Evolutionary conservation across 441 rosid genomes (phyloP).

Genomic region (Oxalis stricta): DNA sequence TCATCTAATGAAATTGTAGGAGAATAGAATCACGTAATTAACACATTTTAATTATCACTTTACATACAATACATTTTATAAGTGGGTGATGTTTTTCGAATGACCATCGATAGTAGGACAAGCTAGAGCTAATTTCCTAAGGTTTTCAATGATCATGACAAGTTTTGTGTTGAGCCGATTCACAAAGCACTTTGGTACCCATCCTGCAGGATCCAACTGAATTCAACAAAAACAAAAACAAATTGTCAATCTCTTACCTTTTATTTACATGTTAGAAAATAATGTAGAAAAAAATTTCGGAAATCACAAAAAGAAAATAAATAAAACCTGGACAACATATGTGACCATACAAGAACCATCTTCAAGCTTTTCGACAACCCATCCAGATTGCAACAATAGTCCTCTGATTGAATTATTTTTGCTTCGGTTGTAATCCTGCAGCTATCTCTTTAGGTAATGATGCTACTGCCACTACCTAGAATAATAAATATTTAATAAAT

Average conservation of each 20-base stretch:
- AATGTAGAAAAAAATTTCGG: neutral
- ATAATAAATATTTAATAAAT: too few relatives aligned
- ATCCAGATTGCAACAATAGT: conserved; percentile 59
- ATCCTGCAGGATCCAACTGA: conserved; percentile 82
- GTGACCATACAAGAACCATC: conserved; percentile 61
- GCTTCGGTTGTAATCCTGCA: conserved; percentile 59
- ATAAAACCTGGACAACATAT: conserved; percentile 52
- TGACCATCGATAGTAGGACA: conserved; percentile 12
- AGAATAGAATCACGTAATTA: too few relatives aligned
- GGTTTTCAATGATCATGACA: conserved; percentile 63
- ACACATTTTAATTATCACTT: too few relatives aligned
- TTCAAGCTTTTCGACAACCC: conserved; percentile 75
- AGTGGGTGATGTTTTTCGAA: too few relatives aligned
- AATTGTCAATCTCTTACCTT: neutral
- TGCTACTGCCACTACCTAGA: conserved; percentile 67
- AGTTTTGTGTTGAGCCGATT: conserved; percentile 63
- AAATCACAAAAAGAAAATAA: neutral
- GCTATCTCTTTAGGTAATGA: conserved; percentile 74
- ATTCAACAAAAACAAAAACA: neutral
- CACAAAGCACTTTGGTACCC: conserved; percentile 71
- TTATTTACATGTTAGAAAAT: too few relatives aligned
- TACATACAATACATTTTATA: too few relatives aligned
- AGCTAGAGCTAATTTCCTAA: conserved; percentile 42
- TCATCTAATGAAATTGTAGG: too few relatives aligned
- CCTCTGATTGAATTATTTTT: conserved; percentile 51